A percentile compares a stretch with the other conserved stretches of the same genome.
These are phyloP conservation scores for Mortierella sp. DNA, from an alignment of 371 early-diverging fungal species.

Conservation along the genomic window DNA sequence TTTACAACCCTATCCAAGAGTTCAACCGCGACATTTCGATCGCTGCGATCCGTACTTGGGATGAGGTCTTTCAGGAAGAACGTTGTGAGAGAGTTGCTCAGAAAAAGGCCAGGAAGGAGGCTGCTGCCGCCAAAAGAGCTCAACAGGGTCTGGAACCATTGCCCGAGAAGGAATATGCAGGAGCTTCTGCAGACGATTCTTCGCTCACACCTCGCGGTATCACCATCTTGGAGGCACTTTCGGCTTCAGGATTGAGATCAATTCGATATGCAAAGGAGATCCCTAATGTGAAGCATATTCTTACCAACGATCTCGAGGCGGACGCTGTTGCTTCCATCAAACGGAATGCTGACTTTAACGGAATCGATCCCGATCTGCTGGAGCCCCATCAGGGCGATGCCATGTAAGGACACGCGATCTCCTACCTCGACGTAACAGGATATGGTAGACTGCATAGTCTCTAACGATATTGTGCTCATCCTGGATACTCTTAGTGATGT, in stretches of 20 bases:
- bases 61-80: conserved; percentile 73
- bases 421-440: background rate
- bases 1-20: conserved; percentile 98
- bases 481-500: conserved; percentile 60
- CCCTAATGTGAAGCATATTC: conserved; percentile 78
- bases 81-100: conserved; percentile 57
- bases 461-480: background rate
- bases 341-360: conserved; percentile 91
- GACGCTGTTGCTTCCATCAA: conserved; percentile 94
- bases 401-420: conserved; percentile 56
- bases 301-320: conserved; percentile 94
- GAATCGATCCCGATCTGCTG: conserved; percentile 74
- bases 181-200: conserved; percentile 13
- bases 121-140: conserved; percentile 50
- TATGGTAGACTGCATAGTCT: background rate
- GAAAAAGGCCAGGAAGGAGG: conserved; percentile 50
- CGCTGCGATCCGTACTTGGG: conserved; percentile 93
- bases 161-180: conserved; percentile 35
- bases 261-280: conserved; percentile 99
- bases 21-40: conserved; percentile 69
- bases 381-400: conserved; percentile 90
- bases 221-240: conserved; percentile 95
- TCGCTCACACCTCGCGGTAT: conserved; percentile 58
- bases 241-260: conserved; percentile 98
- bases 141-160: conserved; percentile 40